Conservation (phyloP, 1,139 yeast species). For the Taphrina pruni region DNA sequence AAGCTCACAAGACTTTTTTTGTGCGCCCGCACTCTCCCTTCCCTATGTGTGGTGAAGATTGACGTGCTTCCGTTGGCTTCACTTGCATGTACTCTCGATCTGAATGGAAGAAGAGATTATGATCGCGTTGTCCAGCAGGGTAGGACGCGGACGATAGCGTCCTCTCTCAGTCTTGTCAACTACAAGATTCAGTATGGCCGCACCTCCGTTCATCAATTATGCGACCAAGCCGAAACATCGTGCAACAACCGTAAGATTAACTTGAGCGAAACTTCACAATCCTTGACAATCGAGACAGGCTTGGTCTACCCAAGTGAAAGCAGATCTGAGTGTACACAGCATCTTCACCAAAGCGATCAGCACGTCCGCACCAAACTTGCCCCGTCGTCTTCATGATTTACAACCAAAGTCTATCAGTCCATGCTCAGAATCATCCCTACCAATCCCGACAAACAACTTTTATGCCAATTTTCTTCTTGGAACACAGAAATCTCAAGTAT, state of each 20-base stretch:
- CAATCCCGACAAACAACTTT: slow-evolving; percentile 71
- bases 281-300: background rate
- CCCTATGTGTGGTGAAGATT: no score
- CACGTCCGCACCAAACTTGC: background rate
- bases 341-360: background rate
- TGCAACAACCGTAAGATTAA: background rate
- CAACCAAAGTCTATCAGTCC: slow-evolving; percentile 26
- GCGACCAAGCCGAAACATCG: slow-evolving; percentile 24
- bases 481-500: slow-evolving; percentile 58
- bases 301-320: background rate
- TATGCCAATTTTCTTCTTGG: slow-evolving; percentile 67
- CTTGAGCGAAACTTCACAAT: background rate
- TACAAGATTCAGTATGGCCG: background rate
- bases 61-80: no score
- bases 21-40: no score
- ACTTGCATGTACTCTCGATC: no score
- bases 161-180: no score
- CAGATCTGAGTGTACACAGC: background rate
- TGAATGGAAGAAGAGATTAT: no score
- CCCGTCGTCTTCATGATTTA: slow-evolving; percentile 4
- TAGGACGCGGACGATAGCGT: no score
- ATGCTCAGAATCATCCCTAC: slow-evolving; percentile 21
- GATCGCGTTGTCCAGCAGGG: no score
- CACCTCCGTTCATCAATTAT: slow-evolving; percentile 29
- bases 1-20: no score